phyloP scores from a whole-genome alignment of 1,284 basidiomycete genomes.

The Malassezia slooffiae region DNA sequence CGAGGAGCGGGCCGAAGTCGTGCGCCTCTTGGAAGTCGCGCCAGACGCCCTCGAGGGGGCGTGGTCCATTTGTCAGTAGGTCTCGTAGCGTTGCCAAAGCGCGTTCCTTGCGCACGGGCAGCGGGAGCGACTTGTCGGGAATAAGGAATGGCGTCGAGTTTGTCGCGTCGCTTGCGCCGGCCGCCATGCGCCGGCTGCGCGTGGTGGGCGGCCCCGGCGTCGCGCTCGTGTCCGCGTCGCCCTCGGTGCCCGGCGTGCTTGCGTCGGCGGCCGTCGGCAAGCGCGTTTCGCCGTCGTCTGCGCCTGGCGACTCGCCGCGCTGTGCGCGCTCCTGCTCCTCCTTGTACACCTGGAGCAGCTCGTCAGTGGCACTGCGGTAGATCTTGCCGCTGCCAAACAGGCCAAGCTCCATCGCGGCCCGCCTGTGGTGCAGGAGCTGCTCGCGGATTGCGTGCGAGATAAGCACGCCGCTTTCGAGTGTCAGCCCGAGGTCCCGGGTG shows the following conservation, averaged over 20 bases:
- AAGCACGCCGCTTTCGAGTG: conserved; percentile 74
- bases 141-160: conserved; percentile 48
- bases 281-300: conserved; percentile 8
- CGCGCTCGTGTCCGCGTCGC: neutral
- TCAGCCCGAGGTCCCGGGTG: conserved; percentile 73
- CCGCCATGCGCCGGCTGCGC: conserved; percentile 11
- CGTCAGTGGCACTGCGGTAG: conserved; percentile 24
- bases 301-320: neutral
- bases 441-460: conserved; percentile 88
- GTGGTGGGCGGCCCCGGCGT: conserved; percentile 12
- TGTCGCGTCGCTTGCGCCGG: neutral
- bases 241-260: neutral
- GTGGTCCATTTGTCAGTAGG: conserved; percentile 55
- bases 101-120: conserved; percentile 16
- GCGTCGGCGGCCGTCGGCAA: conserved; percentile 13
- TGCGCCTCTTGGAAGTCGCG: conserved; percentile 85
- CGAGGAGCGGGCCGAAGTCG: conserved; percentile 79
- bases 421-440: conserved; percentile 81
- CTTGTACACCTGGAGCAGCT: conserved; percentile 21
- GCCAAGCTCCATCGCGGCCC: conserved; percentile 84
- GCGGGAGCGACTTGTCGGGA: conserved; percentile 46
- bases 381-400: conserved; percentile 54
- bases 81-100: conserved; percentile 44
- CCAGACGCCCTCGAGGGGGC: conserved; percentile 78
- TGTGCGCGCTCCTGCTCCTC: conserved; percentile 48